These are phyloP conservation scores for Kluyveromyces aestuarii DNA, from an alignment of 805 yeast species.

Conservation along the genomic window DNA sequence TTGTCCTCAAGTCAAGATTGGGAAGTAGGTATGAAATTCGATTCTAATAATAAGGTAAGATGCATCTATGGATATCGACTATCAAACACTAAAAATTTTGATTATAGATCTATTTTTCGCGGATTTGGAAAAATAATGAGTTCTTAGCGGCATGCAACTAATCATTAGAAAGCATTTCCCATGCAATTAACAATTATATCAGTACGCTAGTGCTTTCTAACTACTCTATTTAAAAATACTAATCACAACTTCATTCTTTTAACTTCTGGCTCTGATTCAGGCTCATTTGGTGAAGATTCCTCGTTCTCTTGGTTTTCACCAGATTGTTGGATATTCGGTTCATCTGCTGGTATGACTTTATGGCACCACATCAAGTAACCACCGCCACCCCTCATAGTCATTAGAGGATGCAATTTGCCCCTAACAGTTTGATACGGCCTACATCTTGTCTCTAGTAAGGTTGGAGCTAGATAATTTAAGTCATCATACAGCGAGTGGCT, in stretches of 20 bases:
- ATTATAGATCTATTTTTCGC: background rate
- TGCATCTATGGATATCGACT: conserved; percentile 57
- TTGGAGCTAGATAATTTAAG: conserved; percentile 69
- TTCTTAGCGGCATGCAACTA: background rate
- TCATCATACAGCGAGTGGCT: conserved; percentile 64
- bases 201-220: background rate
- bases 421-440: conserved; percentile 87
- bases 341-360: conserved; percentile 54
- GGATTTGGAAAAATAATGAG: background rate
- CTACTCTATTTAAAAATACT: background rate
- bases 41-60: conserved; percentile 43
- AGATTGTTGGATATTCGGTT: conserved; percentile 6
- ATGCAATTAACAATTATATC: background rate
- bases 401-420: conserved; percentile 88
- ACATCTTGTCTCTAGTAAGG: conserved; percentile 71
- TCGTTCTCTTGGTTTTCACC: background rate
- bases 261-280: background rate
- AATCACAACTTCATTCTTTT: background rate
- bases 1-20: conserved; percentile 31
- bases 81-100: conserved; percentile 8
- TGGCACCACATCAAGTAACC: conserved; percentile 79
- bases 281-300: background rate
- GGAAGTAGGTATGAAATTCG: conserved; percentile 40
- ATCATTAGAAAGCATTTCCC: background rate
- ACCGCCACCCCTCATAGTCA: conserved; percentile 91